phyloP scores from a whole-genome alignment of 2,329 filamentous ascomycete species.

The Diaporthe longicolla region DNA sequence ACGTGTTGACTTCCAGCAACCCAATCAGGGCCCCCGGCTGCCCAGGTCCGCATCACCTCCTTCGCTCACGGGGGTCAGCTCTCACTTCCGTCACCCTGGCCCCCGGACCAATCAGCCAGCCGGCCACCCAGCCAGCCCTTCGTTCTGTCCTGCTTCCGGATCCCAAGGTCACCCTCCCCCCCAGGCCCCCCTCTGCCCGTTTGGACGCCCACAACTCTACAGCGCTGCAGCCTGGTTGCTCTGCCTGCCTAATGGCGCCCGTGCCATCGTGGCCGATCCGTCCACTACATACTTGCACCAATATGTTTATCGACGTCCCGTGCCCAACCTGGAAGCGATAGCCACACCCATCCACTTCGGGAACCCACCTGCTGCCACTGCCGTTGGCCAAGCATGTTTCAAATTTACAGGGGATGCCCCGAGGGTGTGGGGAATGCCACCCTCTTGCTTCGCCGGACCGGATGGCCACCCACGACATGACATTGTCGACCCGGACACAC shows the following conservation, averaged over 20 bases:
- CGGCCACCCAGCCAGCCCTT: neutral
- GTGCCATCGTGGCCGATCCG: conserved; percentile 37
- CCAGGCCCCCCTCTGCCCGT: no score
- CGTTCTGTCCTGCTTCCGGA: neutral
- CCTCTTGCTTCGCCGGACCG: conserved; percentile 13
- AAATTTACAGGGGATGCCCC: conserved; percentile 37
- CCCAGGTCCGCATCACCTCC: conserved; percentile 16
- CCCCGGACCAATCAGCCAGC: neutral
- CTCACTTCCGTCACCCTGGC: neutral
- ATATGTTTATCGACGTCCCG: conserved; percentile 12
- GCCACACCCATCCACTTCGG: conserved; percentile 21
- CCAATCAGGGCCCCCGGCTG: neutral
- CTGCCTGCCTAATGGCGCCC: conserved; percentile 14
- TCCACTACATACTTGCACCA: neutral
- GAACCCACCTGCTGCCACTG: conserved; percentile 13
- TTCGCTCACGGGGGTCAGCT: conserved; percentile 7
- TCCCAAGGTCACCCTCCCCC: conserved; percentile 5
- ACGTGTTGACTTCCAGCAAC: neutral
- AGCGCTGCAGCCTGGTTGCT: conserved; percentile 29
- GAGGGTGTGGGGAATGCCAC: conserved; percentile 28
- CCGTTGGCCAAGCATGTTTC: conserved; percentile 42
- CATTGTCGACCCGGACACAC: conserved; percentile 28
- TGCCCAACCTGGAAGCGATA: conserved; percentile 33
- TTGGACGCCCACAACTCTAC: neutral
- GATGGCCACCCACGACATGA: conserved; percentile 1